Evolutionary conservation across 2,329 filamentous ascomycete species (phyloP).

Genomic region (Talaromyces sp.): DNA sequence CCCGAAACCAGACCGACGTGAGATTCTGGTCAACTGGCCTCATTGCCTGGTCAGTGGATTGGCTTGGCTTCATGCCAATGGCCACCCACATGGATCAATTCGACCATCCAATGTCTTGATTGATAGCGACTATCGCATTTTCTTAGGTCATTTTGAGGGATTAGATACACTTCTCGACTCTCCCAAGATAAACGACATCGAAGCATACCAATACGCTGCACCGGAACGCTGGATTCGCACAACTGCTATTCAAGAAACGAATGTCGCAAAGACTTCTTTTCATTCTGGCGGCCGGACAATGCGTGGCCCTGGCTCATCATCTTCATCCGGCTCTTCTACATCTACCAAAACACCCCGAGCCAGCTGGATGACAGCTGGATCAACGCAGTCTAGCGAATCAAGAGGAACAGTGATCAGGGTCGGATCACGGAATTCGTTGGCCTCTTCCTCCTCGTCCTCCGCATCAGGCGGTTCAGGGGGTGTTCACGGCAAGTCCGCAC

Average conservation of each 20-base stretch:
- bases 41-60: constrained; percentile 54
- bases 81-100: constrained; percentile 55
- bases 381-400: constrained; percentile 32
- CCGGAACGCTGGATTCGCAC: constrained; percentile 52
- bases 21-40: constrained; percentile 45
- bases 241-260: constrained; percentile 35
- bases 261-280: constrained; percentile 29
- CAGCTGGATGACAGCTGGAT: constrained; percentile 21
- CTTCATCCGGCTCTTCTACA: constrained; percentile 15
- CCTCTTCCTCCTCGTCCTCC: constrained; percentile 33
- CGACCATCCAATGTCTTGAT: constrained; percentile 60
- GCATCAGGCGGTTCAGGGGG: constrained; percentile 27
- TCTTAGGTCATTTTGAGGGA: constrained; percentile 57
- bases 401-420: constrained; percentile 36
- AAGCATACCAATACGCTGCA: constrained; percentile 58
- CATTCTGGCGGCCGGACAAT: constrained; percentile 43
- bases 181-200: constrained; percentile 53
- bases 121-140: constrained; percentile 54
- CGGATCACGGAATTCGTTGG: constrained; percentile 23
- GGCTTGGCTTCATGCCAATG: constrained; percentile 55
- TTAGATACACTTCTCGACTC: constrained; percentile 53
- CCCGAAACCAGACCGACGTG: constrained; percentile 41
- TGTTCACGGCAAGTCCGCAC: constrained; percentile 8
- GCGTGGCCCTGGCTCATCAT: constrained; percentile 22
- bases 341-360: constrained; percentile 20